Evolutionary conservation across 139 green algal species (phyloP).

Genomic region (Picochlorum sp.): DNA sequence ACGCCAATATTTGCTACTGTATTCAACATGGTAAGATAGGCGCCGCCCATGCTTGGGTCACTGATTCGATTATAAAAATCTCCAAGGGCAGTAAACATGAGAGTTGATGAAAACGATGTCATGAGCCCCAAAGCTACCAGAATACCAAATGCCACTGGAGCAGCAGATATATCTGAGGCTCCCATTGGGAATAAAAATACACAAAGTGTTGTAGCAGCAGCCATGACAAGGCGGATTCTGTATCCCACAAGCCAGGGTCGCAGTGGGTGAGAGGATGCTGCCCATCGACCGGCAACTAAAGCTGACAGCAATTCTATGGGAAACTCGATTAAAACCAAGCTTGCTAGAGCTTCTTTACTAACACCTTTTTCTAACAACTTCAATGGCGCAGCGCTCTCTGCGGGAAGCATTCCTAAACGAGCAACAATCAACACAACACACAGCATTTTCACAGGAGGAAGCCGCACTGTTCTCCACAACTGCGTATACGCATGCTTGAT

Average conservation of each 20-base stretch:
- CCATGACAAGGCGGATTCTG: constrained; percentile 39
- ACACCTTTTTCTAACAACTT: constrained; percentile 90
- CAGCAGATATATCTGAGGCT: constrained; percentile 31
- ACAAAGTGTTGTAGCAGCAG: constrained; percentile 29
- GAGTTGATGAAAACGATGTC: constrained; percentile 66
- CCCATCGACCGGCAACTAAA: constrained; percentile 68
- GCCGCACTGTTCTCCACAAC: constrained; percentile 45
- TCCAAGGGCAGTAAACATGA: constrained; percentile 84
- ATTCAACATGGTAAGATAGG: constrained; percentile 93
- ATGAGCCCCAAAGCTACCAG: constrained; percentile 46
- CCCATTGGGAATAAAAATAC: constrained; percentile 27
- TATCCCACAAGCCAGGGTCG: constrained; percentile 65
- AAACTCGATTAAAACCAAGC: constrained; percentile 70
- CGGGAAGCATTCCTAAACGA: constrained; percentile 61
- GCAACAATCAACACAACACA: constrained; percentile 60
- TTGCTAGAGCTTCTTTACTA: constrained; percentile 69
- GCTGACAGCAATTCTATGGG: constrained; percentile 73
- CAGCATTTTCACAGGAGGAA: constrained; percentile 63
- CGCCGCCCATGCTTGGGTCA: constrained; percentile 65
- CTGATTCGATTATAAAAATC: constrained; percentile 71
- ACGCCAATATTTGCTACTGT: constrained; percentile 89
- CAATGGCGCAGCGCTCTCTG: constrained; percentile 58
- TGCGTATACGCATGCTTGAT: constrained; percentile 36
- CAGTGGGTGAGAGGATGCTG: constrained; percentile 38
- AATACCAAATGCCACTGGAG: constrained; percentile 35